Evolutionary conservation across 768 basidiomycete genomes (phyloP).

Genomic region (Auricularia cornea): DNA sequence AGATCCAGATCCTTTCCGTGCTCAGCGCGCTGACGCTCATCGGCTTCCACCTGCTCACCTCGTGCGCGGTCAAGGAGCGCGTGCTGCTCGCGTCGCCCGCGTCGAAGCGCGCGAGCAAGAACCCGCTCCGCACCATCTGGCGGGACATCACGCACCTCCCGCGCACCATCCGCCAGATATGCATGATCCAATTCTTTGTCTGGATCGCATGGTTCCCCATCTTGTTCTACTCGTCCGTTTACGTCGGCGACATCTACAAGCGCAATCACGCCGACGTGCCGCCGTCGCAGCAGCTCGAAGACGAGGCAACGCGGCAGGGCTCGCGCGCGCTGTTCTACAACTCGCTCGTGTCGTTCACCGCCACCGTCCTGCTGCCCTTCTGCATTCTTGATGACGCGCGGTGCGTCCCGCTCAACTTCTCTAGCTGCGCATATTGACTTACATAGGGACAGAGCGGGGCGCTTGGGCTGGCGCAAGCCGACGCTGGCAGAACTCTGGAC

Average conservation of each 20-base stretch:
- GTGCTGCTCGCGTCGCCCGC: slow-evolving; percentile 44
- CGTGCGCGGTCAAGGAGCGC: slow-evolving; percentile 54
- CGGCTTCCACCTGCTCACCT: not conserved
- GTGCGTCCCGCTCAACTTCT: not conserved
- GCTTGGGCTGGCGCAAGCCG: not conserved
- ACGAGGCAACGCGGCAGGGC: slow-evolving; percentile 29
- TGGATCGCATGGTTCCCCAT: slow-evolving; percentile 93
- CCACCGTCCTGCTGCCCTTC: slow-evolving; percentile 64
- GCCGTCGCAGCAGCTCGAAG: slow-evolving; percentile 4
- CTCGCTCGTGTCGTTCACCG: slow-evolving; percentile 55
- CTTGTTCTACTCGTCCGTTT: slow-evolving; percentile 80
- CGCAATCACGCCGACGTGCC: slow-evolving; percentile 27
- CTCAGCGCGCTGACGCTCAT: slow-evolving; percentile 64
- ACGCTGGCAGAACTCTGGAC: slow-evolving; percentile 67
- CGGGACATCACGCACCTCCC: slow-evolving; percentile 62
- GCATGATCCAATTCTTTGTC: slow-evolving; percentile 73
- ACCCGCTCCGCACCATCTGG: slow-evolving; percentile 58
- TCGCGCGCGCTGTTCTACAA: slow-evolving; percentile 77
- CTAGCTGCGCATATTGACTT: not conserved
- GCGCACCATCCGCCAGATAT: slow-evolving; percentile 67
- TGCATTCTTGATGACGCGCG: slow-evolving; percentile 22
- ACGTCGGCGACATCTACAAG: slow-evolving; percentile 82
- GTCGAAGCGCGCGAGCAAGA: not conserved
- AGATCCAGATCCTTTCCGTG: slow-evolving; percentile 74
- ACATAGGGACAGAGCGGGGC: not conserved